Base-by-base conservation (phyloP, 2,329 filamentous ascomycete species). In the Microdochium nivale region DNA sequence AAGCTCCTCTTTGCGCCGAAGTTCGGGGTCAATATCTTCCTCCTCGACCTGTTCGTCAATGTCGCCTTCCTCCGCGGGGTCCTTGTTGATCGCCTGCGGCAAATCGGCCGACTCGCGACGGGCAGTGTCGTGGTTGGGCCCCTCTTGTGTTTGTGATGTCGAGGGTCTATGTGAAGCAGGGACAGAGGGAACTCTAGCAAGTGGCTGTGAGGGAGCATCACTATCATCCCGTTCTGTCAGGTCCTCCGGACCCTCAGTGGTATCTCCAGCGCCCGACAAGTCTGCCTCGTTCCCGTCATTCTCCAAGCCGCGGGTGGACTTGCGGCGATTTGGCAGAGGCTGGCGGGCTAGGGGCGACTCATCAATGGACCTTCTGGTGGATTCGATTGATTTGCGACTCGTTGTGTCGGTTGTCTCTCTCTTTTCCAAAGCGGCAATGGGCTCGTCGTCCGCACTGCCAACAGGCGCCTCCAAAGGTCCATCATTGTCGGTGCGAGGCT, bases 1-100 rank as follows among this genome's bases (percentile, higher is more conserved):
- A 30, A 99, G 76, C 65, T 96, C 92, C 70, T 96, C 84, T 65
- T 86, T 88, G 50, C 91, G 86, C 58, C 82, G 84, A 23, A 89
- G 78, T 66, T 99, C 94, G 1, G 90, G 90, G 62, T 97, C 91
- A 49, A 95, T 75, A 16, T 95, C 89, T 25, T 91, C 88, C 48
- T 91, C 88, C 30, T 90, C 87, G 21, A 87, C 86, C n/a, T 85
- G 86, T 14, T 82, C 83, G 2, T 81, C 81, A 11, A 79, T 81
- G 2, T 78, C 80, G 19, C 78, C 78, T 23, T 78, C 77, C 11
- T 70, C 74, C 16, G 72, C 73, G 9, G 65, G 65, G 9, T 70
- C 68, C 23, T 64, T 60, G 24, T 75, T 73, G 51, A 77, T 62
- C 25, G 64, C 59, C 25, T 69, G 66, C n/a, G 65, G 66, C 10